Evolutionary conservation across 495 filamentous ascomycete genomes (phyloP).

Genomic region (Podospora fimiseda): DNA sequence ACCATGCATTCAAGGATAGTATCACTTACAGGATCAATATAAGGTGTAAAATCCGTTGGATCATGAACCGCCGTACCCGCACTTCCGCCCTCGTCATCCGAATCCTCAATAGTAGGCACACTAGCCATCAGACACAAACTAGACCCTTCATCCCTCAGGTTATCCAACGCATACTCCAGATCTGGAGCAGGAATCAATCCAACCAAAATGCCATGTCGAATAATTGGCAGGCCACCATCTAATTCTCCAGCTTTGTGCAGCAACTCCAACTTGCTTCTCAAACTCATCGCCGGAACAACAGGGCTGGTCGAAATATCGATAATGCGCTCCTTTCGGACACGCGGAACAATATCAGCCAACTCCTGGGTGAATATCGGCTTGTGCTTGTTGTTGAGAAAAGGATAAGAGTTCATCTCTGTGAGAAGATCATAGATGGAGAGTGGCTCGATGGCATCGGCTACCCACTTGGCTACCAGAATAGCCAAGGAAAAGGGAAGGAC

Average conservation of each 20-base stretch:
- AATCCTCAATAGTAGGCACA: conserved; percentile 48
- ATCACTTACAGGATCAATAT: conserved; percentile 75
- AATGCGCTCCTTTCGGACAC: conserved; percentile 62
- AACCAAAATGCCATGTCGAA: conserved; percentile 71
- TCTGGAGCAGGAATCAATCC: conserved; percentile 92
- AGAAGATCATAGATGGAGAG: conserved; percentile 91
- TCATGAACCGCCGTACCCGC: conserved; percentile 37
- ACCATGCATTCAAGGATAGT: not conserved
- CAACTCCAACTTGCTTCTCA: conserved; percentile 72
- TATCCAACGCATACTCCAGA: conserved; percentile 87
- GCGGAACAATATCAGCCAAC: conserved; percentile 77
- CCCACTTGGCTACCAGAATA: conserved; percentile 94
- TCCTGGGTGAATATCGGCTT: conserved; percentile 81
- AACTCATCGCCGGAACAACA: conserved; percentile 62
- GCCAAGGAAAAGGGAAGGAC: conserved; percentile 91
- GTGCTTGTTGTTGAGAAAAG: conserved; percentile 89
- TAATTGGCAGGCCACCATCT: conserved; percentile 83
- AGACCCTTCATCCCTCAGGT: conserved; percentile 63
- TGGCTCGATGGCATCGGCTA: conserved; percentile 90
- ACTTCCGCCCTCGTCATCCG: conserved; percentile 40
- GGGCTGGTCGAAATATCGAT: conserved; percentile 84
- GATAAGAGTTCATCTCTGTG: conserved; percentile 95
- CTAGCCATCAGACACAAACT: conserved; percentile 76
- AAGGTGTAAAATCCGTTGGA: conserved; percentile 79
- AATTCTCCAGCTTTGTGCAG: conserved; percentile 83